These are phyloP conservation scores for Magnusiomyces paraingens DNA, from an alignment of 1,139 yeast species.

Conservation along the genomic window DNA sequence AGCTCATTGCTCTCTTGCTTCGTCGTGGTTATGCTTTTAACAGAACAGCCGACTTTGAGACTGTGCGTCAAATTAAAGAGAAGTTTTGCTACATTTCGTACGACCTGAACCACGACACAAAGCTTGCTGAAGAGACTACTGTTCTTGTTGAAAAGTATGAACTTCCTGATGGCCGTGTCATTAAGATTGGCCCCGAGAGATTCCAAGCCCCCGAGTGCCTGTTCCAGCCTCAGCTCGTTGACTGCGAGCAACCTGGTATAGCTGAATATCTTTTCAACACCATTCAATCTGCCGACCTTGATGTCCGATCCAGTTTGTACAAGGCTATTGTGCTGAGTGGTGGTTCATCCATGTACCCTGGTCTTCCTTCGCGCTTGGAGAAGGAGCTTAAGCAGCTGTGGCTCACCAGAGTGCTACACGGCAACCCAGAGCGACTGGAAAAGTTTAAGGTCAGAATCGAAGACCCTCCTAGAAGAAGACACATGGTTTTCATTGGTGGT, in stretches of 20 bases:
- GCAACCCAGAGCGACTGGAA: constrained; percentile 78
- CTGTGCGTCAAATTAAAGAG: constrained; percentile 96
- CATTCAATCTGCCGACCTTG: constrained; percentile 90
- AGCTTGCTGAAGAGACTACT: constrained; percentile 87
- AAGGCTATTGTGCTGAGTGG: constrained; percentile 93
- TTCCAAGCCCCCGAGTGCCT: constrained; percentile 98
- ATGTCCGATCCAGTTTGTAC: constrained; percentile 79
- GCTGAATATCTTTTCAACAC: constrained; percentile 91
- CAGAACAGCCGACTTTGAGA: constrained; percentile 97
- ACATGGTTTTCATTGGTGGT: constrained; percentile 98
- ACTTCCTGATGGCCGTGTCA: constrained; percentile 92
- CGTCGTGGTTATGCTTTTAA: constrained; percentile 98
- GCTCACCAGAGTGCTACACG: constrained; percentile 81
- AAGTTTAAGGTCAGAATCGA: constrained; percentile 95
- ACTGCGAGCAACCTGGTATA: constrained; percentile 94
- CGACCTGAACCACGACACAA: constrained; percentile 83
- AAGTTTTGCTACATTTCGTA: constrained; percentile 92
- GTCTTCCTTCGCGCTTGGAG: constrained; percentile 90
- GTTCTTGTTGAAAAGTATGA: constrained; percentile 86
- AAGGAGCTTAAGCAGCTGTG: constrained; percentile 94
- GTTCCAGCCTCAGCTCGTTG: constrained; percentile 96
- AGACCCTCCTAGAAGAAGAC: constrained; percentile 98
- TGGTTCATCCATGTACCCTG: constrained; percentile 98
- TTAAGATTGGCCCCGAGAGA: constrained; percentile 91
- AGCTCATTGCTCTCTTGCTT: constrained; percentile 78